Evolutionary conservation across 148 eudicot genomes (phyloP), one percentile per base, ranked within the genome.

Genomic region (Chenopodium album): DNA sequence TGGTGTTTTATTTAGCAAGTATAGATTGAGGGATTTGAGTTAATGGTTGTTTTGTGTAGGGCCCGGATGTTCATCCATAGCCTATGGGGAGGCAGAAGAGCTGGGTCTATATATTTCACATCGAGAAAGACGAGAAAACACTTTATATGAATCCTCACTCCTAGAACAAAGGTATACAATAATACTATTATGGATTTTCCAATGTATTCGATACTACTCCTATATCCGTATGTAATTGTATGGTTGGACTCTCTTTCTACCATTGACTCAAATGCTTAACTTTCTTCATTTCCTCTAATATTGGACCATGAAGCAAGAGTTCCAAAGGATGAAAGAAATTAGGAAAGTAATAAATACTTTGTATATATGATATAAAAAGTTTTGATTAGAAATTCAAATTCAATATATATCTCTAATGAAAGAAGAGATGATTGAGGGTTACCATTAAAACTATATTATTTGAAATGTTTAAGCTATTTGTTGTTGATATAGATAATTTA

Each of bases 1-100:
- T 29, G 17, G 71, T 26, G 31, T 10, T 23, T 10, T 67, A 23
- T 13, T 67, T 29, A 41, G 44, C 4, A 28, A 67, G 7, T 20
- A 22, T 69, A 32, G 75, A 44, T 46, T 69, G 26, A 23, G 4
- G 8, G 52, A 12, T 78, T 71, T 79, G 67, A 71, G n/a, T 37
- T 47, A 50, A 75, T 77, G 52, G 71, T 32, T 80, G 56, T 32
- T 73, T 56, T 80, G 68, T 86, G 75, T 79, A 96, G 98, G 98
- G 79, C 99, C 99, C 78, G 98, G 99, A 79, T 96, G 99, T 89
- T 96, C 99, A 52, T 94, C 99, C 19, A 90, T 96, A 84, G 97
- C 95, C 29, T 92, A 34, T 86, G 99, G 99, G 29, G 89, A 90
- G 83, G 97, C 97, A 60, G 97, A 96, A 86, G 99, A 96, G 88